A percentile compares a stretch with the other conserved stretches of the same genome.
phyloP scores from a whole-genome alignment of 176 grass and related monocot species.

The maize (Zea mays) region Zm-B73-REFERENCE-NAM-5.0 NC_050096.1:174625501-174626000 shows the following conservation, averaged over 20 bases:
- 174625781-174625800: neutral
- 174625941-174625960: constrained; percentile 23
- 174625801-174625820: neutral
- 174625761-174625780: neutral
- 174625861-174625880: neutral
- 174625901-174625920: constrained; percentile 34
- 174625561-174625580: neutral
- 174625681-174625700: neutral
- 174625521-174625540: neutral
- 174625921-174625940: constrained; percentile 31
- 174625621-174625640: neutral
- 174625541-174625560: neutral
- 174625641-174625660: neutral
- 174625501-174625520: neutral
- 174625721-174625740: neutral
- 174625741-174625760: neutral
- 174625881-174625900: constrained; percentile 25
- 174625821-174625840: neutral
- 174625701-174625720: neutral
- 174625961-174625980: constrained; percentile 33
- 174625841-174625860: neutral
- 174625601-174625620: neutral
- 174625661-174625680: neutral
- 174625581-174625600: neutral
- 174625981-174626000: constrained; percentile 41